phyloP scores from a whole-genome alignment of 331 rosid species.

The Dryas integrifolia region DNA sequence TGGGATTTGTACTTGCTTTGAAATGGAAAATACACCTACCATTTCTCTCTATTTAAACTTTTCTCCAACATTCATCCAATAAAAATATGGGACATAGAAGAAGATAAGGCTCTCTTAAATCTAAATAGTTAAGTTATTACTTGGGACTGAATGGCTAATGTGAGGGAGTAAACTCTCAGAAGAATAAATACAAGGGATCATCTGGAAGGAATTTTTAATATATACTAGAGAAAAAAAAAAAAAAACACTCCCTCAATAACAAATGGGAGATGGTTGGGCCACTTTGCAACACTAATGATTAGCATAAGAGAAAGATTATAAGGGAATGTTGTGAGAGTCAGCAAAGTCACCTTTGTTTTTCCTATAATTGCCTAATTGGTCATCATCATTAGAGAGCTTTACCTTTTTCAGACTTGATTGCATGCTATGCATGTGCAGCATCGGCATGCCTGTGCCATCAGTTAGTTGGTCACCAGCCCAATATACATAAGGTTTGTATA shows the following conservation, averaged over 20 bases:
- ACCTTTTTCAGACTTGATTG: background rate
- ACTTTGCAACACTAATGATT: background rate
- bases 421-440: conserved; percentile 12
- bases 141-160: background rate
- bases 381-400: background rate
- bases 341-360: background rate
- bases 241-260: too few relatives aligned
- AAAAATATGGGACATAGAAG: too few relatives aligned
- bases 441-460: conserved; percentile 21
- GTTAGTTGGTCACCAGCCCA: conserved; percentile 51
- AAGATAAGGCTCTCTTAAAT: too few relatives aligned
- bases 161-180: background rate
- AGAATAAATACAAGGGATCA: background rate
- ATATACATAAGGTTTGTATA: background rate
- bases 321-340: conserved; percentile 6
- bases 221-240: background rate
- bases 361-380: background rate
- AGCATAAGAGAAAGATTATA: background rate
- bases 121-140: background rate
- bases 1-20: background rate
- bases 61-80: too few relatives aligned
- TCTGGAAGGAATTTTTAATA: background rate
- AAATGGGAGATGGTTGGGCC: background rate
- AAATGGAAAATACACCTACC: background rate
- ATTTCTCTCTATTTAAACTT: background rate